phyloP scores from a whole-genome alignment of 2,329 filamentous ascomycete species.

The Colletotrichum tropicicola region DNA sequence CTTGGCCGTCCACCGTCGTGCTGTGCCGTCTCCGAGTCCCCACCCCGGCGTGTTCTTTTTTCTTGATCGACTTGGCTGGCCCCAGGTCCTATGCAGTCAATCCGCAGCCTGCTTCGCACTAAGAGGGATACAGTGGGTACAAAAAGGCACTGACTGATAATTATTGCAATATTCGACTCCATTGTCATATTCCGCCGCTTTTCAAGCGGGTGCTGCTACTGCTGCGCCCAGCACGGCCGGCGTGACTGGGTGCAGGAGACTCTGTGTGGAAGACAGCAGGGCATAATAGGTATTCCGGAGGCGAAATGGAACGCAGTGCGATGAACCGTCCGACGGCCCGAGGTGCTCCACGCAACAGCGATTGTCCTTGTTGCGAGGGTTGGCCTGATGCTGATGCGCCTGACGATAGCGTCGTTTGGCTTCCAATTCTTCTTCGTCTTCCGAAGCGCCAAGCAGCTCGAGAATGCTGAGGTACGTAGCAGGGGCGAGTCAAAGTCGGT shows the following conservation, averaged over 20 bases:
- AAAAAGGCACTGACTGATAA: background rate
- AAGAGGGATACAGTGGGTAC: background rate
- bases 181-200: background rate
- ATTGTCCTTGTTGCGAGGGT: background rate
- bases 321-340: background rate
- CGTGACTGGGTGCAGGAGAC: background rate
- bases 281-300: background rate
- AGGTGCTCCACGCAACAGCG: background rate
- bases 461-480: background rate
- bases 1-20: no score
- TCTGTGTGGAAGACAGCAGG: background rate
- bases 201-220: background rate
- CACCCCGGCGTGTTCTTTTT: background rate
- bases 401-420: conserved; percentile 1
- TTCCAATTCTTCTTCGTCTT: background rate
- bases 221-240: no score
- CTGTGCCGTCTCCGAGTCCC: conserved; percentile 4
- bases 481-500: background rate
- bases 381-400: background rate
- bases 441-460: background rate
- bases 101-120: conserved; percentile 19
- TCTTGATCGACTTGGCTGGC: conserved; percentile 10
- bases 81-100: conserved; percentile 2
- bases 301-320: background rate
- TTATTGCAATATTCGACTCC: background rate